Evolutionary conservation across 192 early-diverging fungal species (phyloP).

Genomic region (Umbelopsis ramanniana): DNA sequence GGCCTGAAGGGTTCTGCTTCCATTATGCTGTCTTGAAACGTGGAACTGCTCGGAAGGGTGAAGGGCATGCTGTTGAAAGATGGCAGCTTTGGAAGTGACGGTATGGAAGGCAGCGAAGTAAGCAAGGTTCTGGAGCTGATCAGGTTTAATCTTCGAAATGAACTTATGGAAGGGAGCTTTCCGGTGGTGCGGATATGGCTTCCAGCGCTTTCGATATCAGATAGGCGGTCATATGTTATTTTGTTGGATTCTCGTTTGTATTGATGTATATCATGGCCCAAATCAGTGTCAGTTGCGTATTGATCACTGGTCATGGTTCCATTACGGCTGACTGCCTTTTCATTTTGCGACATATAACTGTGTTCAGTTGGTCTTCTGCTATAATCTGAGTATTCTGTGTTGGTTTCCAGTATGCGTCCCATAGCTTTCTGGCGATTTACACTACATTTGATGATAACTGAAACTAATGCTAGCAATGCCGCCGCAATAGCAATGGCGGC

Average conservation of each 20-base stretch:
- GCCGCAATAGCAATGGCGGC: neutral
- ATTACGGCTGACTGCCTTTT: neutral
- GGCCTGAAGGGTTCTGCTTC: neutral
- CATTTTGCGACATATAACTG: neutral
- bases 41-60: neutral
- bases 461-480: neutral
- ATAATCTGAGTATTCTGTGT: slow-evolving; percentile 6
- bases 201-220: neutral
- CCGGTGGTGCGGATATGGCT: neutral
- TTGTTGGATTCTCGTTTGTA: neutral
- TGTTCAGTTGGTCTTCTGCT: slow-evolving; percentile 3
- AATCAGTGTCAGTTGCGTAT: neutral
- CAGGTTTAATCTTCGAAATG: neutral
- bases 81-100: slow-evolving; percentile 1
- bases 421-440: neutral
- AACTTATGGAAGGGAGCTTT: neutral
- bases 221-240: neutral
- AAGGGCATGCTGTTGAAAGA: slow-evolving; percentile 12
- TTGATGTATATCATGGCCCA: neutral
- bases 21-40: neutral
- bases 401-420: neutral
- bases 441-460: slow-evolving; percentile 2
- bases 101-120: slow-evolving; percentile 1
- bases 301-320: neutral
- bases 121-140: slow-evolving; percentile 7